Evolutionary conservation across 176 grass and related monocot genomes (phyloP).

Genomic region (Musa troglodytarum): DNA sequence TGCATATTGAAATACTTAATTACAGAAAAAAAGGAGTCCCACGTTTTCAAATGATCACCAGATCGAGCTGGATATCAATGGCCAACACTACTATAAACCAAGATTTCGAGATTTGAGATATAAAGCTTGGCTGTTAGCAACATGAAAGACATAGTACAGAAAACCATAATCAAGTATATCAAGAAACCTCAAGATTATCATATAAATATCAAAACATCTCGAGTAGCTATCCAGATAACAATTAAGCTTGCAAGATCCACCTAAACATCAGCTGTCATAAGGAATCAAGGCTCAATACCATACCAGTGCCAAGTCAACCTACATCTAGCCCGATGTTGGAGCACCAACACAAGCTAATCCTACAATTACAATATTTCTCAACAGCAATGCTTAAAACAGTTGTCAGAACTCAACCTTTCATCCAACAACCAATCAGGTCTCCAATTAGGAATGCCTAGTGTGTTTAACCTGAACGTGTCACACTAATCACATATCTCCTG

Average conservation of each 20-base stretch:
- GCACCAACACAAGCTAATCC: slow-evolving; percentile 13
- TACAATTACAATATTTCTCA: slow-evolving; percentile 7
- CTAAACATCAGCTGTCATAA: not conserved
- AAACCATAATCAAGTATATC: not conserved
- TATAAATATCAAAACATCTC: not conserved
- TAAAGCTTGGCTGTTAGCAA: not conserved
- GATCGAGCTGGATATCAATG: not conserved
- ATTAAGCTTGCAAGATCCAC: not conserved
- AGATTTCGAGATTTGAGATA: not conserved
- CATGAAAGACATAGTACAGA: not conserved
- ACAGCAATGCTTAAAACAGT: slow-evolving; percentile 1
- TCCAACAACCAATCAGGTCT: not conserved
- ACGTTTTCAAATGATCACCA: not conserved
- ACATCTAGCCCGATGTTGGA: not conserved
- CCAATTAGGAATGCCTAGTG: not conserved
- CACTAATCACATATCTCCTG: not conserved
- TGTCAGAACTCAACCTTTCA: not conserved
- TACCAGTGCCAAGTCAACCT: slow-evolving; percentile 12
- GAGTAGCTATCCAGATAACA: not conserved
- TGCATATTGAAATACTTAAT: too few relatives aligned
- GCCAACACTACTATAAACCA: not conserved
- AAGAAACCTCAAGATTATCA: not conserved
- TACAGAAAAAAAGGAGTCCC: not conserved
- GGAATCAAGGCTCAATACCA: slow-evolving; percentile 6
- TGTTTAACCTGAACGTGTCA: not conserved